Conservation (phyloP, 2,329 filamentous ascomycete species). For the Diaporthe sp. region DNA sequence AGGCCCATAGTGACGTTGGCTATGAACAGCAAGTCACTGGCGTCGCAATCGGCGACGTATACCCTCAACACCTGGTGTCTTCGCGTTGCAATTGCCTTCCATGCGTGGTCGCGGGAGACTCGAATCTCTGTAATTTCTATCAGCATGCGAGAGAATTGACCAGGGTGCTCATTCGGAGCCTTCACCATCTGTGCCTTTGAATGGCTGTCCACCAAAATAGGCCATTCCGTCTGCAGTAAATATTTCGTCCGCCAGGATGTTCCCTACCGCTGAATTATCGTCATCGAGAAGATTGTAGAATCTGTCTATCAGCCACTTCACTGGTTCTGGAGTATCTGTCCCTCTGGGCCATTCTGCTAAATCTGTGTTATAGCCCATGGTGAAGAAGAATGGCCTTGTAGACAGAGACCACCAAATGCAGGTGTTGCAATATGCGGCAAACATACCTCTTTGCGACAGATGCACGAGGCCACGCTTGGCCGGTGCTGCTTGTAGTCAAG, state of each 20-base stretch:
- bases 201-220: slow-evolving; percentile 3
- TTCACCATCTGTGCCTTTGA: not conserved
- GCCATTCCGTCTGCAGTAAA: not conserved
- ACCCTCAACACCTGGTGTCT: slow-evolving; percentile 2
- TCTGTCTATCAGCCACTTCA: not conserved
- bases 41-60: not conserved
- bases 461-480: no score
- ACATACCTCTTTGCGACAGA: no score
- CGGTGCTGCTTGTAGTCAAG: no score
- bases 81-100: not conserved
- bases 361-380: not conserved
- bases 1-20: not conserved
- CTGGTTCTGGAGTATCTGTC: not conserved
- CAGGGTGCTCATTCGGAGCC: not conserved
- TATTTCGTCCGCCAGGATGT: not conserved
- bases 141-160: not conserved
- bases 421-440: no score
- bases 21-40: slow-evolving; percentile 18
- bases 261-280: not conserved
- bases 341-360: not conserved
- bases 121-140: not conserved
- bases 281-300: slow-evolving; percentile 1
- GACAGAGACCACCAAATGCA: not conserved
- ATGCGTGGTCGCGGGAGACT: not conserved
- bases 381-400: not conserved